Percentiles rank a stretch among this genome's conserved stretches.
Evolutionary conservation across 1,284 basidiomycete species (phyloP).

Genomic region (Taiwanofungus camphoratus): DNA sequence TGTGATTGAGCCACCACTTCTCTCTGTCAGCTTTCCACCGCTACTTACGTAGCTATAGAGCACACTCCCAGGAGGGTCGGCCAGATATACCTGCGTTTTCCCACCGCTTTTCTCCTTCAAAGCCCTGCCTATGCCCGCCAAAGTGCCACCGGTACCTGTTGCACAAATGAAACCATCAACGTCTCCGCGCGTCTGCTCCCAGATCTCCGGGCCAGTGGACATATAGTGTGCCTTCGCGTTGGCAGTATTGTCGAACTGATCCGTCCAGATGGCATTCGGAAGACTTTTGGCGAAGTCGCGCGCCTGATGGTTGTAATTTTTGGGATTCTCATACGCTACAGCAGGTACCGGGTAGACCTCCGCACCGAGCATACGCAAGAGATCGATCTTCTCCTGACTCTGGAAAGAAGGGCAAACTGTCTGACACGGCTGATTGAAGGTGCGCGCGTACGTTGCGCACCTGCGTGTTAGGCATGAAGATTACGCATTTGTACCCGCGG

Average conservation of each 20-base stretch:
- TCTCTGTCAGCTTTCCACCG: constrained; percentile 75
- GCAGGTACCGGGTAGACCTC: constrained; percentile 96
- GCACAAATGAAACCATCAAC: constrained; percentile 91
- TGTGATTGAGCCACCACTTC: constrained; percentile 89
- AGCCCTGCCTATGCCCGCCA: constrained; percentile 85
- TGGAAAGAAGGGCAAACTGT: constrained; percentile 27
- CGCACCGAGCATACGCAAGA: constrained; percentile 94
- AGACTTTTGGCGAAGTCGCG: constrained; percentile 78
- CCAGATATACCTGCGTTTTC: constrained; percentile 86
- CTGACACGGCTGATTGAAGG: not conserved
- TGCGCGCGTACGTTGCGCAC: constrained; percentile 29
- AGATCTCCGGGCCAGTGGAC: constrained; percentile 95
- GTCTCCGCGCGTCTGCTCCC: constrained; percentile 80
- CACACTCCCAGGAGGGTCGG: constrained; percentile 95
- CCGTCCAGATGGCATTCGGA: constrained; percentile 97
- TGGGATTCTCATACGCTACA: constrained; percentile 92
- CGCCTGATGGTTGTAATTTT: constrained; percentile 99
- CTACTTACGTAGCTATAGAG: constrained; percentile 83
- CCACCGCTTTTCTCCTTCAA: constrained; percentile 83
- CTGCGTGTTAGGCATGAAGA: constrained; percentile 98
- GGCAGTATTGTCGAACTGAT: constrained; percentile 95
- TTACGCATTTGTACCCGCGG: constrained; percentile 96
- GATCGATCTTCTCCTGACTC: constrained; percentile 98
- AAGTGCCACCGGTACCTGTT: constrained; percentile 94
- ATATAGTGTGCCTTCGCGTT: constrained; percentile 88